Base-by-base conservation (phyloP, 1,284 basidiomycete species). In the Singerocomus inundabilis region DNA sequence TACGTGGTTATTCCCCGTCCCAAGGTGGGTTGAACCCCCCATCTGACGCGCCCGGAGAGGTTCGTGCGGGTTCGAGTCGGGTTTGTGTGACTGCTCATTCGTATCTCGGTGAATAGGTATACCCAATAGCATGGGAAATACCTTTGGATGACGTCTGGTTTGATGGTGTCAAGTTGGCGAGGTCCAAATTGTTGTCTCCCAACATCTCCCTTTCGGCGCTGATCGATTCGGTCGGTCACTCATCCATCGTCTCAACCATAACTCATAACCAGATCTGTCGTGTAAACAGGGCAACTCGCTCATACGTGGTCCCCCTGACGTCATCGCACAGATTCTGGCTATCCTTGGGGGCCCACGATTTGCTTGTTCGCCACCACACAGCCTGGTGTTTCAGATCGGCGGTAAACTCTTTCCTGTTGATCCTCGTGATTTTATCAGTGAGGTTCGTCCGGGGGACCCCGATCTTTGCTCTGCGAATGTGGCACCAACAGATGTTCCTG, bases 401-500 rank as follows among this genome's bases (percentile, higher is more conserved):
- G 84, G 84, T 3, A 73, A 72, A 60, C 65, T 76, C 49, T 88
- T 87, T 68, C 76, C 81, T 5, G 74, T 85, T 31, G 85, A 86
- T 62, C 80, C 84, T 26, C 76, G 82, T 32, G 84, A 87, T 63
- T 82, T 87, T 53, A 65, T 78, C 12, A 61, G 67, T 6, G 76
- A 76, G 56, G 63, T 65, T 25, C 62, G 56, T 37, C 51, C 58
- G 1, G 70, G 68, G 26, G 69, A 77, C 49, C 68, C 75, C 2
- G 66, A 67, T 13, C 66, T 65, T 4, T 85, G 83, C 57, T 56
- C 65, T 41, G 70, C 78, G 25, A 81, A 77, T 50, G 49, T 85
- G 36, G 77, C 75, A 1, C 39, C 71, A 5, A 84, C 83, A 8
- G 82, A 85, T 47, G 70, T 74, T 10, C 79, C 78, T 3, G 54